Conservation (phyloP, 139 green algal species). For the Nannochloris sp. region DNA sequence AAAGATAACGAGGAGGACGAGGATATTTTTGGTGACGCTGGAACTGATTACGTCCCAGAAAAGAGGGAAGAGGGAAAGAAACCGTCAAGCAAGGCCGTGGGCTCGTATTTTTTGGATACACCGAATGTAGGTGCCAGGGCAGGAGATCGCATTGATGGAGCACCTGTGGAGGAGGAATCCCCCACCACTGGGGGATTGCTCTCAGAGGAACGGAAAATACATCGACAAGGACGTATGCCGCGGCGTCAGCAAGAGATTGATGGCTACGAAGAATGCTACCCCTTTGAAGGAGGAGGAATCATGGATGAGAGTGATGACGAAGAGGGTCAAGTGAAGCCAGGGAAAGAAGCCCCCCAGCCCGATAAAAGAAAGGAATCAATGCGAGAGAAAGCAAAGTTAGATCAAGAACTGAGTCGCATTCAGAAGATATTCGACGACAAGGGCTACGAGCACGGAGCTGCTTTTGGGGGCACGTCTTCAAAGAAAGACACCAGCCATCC, state of each 20-base stretch:
- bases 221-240: background rate
- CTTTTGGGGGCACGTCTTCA: conserved; percentile 9
- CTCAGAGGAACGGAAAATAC: background rate
- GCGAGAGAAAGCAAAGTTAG: conserved; percentile 22
- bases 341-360: conserved; percentile 3
- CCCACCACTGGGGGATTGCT: background rate
- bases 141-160: background rate
- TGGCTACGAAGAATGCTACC: conserved; percentile 34
- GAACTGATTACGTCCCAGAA: conserved; percentile 71
- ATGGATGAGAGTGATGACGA: conserved; percentile 27
- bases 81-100: background rate
- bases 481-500: too few relatives aligned
- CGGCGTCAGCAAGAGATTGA: conserved; percentile 7
- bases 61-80: conserved; percentile 12
- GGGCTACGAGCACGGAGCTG: conserved; percentile 15
- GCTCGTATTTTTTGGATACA: conserved; percentile 4
- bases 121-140: background rate
- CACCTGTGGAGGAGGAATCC: background rate
- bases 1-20: conserved; percentile 50
- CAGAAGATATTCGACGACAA: conserved; percentile 35
- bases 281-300: conserved; percentile 10
- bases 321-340: conserved; percentile 3
- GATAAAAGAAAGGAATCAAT: conserved; percentile 4
- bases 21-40: conserved; percentile 89
- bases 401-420: conserved; percentile 19